Percentiles rank a stretch among this genome's conserved stretches.
Conservation (phyloP, 2,329 filamentous ascomycete species). For the Arthrobotrys sinensis region DNA sequence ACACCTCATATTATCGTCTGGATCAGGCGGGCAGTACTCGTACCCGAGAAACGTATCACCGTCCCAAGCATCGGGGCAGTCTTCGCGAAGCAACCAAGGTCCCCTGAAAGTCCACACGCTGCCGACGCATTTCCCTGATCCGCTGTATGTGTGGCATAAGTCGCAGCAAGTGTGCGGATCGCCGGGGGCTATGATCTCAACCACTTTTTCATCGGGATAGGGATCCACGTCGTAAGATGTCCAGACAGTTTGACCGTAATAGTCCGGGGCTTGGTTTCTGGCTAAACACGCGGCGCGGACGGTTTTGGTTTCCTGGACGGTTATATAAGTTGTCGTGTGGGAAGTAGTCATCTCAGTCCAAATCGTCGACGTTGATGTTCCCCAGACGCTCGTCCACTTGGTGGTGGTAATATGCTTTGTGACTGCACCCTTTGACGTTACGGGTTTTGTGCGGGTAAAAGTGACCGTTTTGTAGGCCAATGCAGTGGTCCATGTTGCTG, state of each 20-base stretch:
- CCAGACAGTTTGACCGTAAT: no score
- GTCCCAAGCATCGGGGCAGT: constrained; percentile 1
- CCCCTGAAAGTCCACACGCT: not conserved
- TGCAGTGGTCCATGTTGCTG: constrained; percentile 1
- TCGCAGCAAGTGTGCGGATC: constrained; percentile 24
- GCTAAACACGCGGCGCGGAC: constrained; percentile 7
- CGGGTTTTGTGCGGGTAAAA: not conserved
- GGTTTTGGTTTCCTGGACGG: not conserved
- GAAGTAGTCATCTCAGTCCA: not conserved
- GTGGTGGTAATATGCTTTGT: not conserved
- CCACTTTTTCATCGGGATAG: constrained; percentile 3
- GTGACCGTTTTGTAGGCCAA: not conserved
- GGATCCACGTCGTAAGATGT: not conserved
- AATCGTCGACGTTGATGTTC: constrained; percentile 1
- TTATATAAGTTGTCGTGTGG: not conserved
- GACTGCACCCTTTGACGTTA: constrained; percentile 12
- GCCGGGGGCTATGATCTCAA: not conserved
- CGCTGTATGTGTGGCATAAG: constrained; percentile 16
- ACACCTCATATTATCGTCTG: constrained; percentile 6
- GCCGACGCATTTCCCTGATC: constrained; percentile 16
- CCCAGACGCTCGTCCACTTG: not conserved
- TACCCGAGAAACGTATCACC: not conserved
- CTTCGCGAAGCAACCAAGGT: constrained; percentile 2
- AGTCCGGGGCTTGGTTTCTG: constrained; percentile 9
- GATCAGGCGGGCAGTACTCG: constrained; percentile 3